Percentiles rank a stretch among this genome's conserved stretches.
phyloP scores from a whole-genome alignment of 2,329 filamentous ascomycete genomes.

The Pyrenophora tritici-repentis region DNA sequence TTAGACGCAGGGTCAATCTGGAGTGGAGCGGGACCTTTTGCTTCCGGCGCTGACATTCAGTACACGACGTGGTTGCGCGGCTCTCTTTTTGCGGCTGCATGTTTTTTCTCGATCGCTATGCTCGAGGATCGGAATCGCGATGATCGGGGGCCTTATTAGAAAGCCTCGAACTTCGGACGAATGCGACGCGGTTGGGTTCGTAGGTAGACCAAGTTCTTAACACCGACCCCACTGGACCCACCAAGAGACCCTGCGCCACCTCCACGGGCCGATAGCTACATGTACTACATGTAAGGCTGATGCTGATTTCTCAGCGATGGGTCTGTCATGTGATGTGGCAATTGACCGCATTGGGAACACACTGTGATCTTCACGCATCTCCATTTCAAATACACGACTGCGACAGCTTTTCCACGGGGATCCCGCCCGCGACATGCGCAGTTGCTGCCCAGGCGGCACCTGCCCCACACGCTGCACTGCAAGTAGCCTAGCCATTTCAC shows the following conservation, averaged over 20 bases:
- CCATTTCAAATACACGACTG: neutral
- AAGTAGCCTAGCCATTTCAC: neutral
- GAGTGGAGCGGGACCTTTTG: conserved; percentile 50
- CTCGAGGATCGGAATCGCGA: neutral
- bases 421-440: neutral
- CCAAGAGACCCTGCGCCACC: conserved; percentile 9
- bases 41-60: conserved; percentile 58
- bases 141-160: conserved; percentile 1
- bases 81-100: conserved; percentile 36
- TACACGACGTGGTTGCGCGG: conserved; percentile 46
- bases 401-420: neutral
- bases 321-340: conserved; percentile 7
- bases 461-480: neutral
- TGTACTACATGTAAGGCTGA: neutral
- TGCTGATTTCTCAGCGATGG: conserved; percentile 1
- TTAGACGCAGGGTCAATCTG: conserved; percentile 9
- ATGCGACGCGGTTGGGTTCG: conserved; percentile 1
- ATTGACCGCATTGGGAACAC: neutral
- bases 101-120: neutral
- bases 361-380: too few relatives aligned
- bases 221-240: conserved; percentile 10
- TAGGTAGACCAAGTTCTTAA: conserved; percentile 5
- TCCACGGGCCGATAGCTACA: conserved; percentile 4
- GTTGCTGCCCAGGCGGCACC: neutral
- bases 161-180: conserved; percentile 6